Evolutionary conservation across 371 early-diverging fungal genomes (phyloP), one percentile per base, ranked within the genome.

Genomic region (Fennellomyces sp.): DNA sequence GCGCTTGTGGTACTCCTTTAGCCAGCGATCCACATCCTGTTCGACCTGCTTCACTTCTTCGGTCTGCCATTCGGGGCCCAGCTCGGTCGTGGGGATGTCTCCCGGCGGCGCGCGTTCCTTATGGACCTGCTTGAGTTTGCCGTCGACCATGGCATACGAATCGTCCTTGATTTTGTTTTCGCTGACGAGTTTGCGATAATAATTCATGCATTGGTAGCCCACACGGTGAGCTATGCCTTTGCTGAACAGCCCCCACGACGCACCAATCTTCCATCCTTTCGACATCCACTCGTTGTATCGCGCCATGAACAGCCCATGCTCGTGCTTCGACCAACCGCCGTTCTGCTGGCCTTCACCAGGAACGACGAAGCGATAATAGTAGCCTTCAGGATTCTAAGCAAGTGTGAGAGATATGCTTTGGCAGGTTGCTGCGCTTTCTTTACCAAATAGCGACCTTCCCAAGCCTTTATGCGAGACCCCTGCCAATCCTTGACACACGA

Each of bases 341-440:
- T 85, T 88, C 17, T 72, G 74, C 52, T 85, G 85, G 4, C 76
- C 80, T 50, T 84, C 80, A 11, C 81, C 80, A 28, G 86, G 86
- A 30, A 78, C 82, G 27, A 84, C 84, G 63, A 91, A 90, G 65
- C 92, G 85, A 61, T 86, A 93, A 58, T 89, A 91, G 64, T 80
- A 88, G 0, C 78, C 81, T 60, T 89, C 89, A 0, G 83, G 73
- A 57, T 79, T 81, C 80, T 80, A 49, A n/a, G n/a, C n/a, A n/a
- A n/a, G n/a, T n/a, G n/a, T n/a, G n/a, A n/a, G n/a, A n/a, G n/a
- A n/a, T n/a, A n/a, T n/a, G n/a, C n/a, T n/a, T n/a, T n/a, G n/a
- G n/a, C n/a, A n/a, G n/a, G n/a, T n/a, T n/a, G n/a, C n/a, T n/a
- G n/a, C n/a, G n/a, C n/a, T n/a, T n/a, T n/a, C n/a, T 50, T 61